These are phyloP conservation scores for Hyphopichia fennica DNA, from an alignment of 1,139 yeast species.

Conservation along the genomic window DNA sequence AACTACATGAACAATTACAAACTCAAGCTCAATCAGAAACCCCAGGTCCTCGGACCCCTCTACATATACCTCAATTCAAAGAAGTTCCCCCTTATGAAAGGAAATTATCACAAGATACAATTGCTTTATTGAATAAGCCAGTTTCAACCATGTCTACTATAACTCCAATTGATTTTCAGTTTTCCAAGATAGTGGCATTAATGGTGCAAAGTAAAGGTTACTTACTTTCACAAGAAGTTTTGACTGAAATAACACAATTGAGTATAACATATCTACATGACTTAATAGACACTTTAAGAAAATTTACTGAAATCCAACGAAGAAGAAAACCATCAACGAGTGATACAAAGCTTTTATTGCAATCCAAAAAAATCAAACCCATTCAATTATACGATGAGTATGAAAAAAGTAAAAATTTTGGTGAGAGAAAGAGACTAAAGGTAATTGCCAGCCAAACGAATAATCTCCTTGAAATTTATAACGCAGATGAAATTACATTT, in stretches of 20 bases:
- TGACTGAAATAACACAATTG: conserved; percentile 47
- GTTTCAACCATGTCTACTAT: conserved; percentile 6
- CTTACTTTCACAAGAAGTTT: conserved; percentile 40
- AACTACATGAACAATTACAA: background rate
- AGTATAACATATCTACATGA: conserved; percentile 52
- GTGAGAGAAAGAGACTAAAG: conserved; percentile 5
- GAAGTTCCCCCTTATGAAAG: conserved; percentile 9
- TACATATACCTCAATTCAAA: background rate
- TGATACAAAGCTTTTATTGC: conserved; percentile 55
- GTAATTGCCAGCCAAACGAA: conserved; percentile 7
- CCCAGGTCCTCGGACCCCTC: background rate
- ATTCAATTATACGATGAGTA: conserved; percentile 47
- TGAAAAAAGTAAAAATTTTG: conserved; percentile 18
- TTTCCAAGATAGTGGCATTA: conserved; percentile 34
- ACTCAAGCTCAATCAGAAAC: background rate
- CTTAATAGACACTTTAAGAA: conserved; percentile 47
- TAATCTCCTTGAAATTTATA: background rate
- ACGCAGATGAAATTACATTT: conserved; percentile 3
- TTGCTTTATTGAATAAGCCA: conserved; percentile 16
- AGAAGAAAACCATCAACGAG: conserved; percentile 57
- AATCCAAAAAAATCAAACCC: conserved; percentile 45
- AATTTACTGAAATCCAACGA: conserved; percentile 66
- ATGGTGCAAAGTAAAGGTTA: conserved; percentile 38
- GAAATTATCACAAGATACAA: conserved; percentile 14
- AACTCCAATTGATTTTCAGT: conserved; percentile 36